Conservation (phyloP, 1,139 yeast genomes). For the Yamadazyma blattariae region DNA sequence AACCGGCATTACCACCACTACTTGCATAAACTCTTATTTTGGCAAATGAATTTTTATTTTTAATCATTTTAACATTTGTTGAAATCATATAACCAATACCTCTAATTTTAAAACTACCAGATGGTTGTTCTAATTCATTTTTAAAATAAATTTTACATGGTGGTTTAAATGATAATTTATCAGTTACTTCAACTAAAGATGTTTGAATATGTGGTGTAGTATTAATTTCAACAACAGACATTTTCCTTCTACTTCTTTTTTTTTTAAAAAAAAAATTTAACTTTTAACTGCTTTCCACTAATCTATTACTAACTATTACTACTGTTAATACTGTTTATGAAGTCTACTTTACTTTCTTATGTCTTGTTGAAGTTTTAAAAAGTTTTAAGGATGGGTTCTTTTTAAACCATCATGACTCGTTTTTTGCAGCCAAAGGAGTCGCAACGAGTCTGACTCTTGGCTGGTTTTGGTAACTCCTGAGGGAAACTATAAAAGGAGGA, state of each 20-base stretch:
- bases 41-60: slow-evolving; percentile 13
- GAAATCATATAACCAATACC: slow-evolving; percentile 38
- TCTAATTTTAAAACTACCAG: slow-evolving; percentile 39
- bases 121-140: slow-evolving; percentile 40
- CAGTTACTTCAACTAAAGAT: slow-evolving; percentile 27
- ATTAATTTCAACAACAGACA: slow-evolving; percentile 8
- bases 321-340: too few relatives aligned
- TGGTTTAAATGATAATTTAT: slow-evolving; percentile 18
- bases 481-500: too few relatives aligned
- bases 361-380: too few relatives aligned
- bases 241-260: slow-evolving; percentile 1
- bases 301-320: too few relatives aligned
- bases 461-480: too few relatives aligned
- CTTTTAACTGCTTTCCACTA: too few relatives aligned
- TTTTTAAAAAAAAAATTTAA: too few relatives aligned
- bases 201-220: slow-evolving; percentile 22
- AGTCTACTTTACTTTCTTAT: too few relatives aligned
- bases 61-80: slow-evolving; percentile 19
- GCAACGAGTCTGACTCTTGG: too few relatives aligned
- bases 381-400: too few relatives aligned
- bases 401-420: too few relatives aligned
- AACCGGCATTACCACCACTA: slow-evolving; percentile 47
- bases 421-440: too few relatives aligned
- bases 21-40: slow-evolving; percentile 35
- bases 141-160: slow-evolving; percentile 34